Evolutionary conservation across 441 rosid genomes (phyloP).

Genomic region (Corymbia calophylla): DNA sequence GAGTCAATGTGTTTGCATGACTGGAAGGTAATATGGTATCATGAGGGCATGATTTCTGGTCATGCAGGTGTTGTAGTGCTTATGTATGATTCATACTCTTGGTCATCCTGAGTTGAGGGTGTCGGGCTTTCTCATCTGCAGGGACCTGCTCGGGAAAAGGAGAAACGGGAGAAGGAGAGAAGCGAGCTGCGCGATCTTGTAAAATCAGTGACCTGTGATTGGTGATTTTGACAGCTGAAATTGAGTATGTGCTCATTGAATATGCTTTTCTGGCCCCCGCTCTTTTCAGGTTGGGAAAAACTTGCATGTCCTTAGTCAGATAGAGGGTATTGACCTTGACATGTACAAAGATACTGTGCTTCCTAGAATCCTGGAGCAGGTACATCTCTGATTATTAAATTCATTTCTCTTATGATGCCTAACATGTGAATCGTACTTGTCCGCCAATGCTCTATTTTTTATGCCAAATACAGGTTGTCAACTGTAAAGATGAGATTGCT

Average conservation of each 20-base stretch:
- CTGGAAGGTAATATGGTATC: slow-evolving; percentile 42
- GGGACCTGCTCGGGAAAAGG: slow-evolving; percentile 89
- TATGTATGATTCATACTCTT: slow-evolving; percentile 66
- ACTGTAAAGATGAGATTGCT: slow-evolving; percentile 95
- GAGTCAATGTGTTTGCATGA: slow-evolving; percentile 35
- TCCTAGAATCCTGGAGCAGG: slow-evolving; percentile 82
- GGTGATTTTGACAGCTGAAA: slow-evolving; percentile 27
- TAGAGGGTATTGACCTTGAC: slow-evolving; percentile 77
- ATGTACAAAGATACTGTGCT: slow-evolving; percentile 71
- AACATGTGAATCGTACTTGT: not conserved
- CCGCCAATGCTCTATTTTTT: not conserved
- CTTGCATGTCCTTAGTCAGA: slow-evolving; percentile 74
- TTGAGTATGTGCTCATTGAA: slow-evolving; percentile 15
- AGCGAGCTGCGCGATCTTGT: slow-evolving; percentile 90
- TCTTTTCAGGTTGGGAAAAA: slow-evolving; percentile 71
- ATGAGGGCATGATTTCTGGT: slow-evolving; percentile 70
- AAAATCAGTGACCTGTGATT: slow-evolving; percentile 36
- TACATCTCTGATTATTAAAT: slow-evolving; percentile 1
- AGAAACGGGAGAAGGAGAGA: slow-evolving; percentile 76
- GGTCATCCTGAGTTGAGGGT: slow-evolving; percentile 81
- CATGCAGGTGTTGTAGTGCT: slow-evolving; percentile 71
- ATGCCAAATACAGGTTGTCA: slow-evolving; percentile 59
- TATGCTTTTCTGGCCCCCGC: slow-evolving; percentile 7
- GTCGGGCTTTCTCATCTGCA: slow-evolving; percentile 85
- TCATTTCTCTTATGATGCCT: not conserved